Percentiles rank a stretch among this genome's conserved stretches.
Conservation (phyloP, 192 early-diverging fungal genomes). For the Coemansia sp. region DNA sequence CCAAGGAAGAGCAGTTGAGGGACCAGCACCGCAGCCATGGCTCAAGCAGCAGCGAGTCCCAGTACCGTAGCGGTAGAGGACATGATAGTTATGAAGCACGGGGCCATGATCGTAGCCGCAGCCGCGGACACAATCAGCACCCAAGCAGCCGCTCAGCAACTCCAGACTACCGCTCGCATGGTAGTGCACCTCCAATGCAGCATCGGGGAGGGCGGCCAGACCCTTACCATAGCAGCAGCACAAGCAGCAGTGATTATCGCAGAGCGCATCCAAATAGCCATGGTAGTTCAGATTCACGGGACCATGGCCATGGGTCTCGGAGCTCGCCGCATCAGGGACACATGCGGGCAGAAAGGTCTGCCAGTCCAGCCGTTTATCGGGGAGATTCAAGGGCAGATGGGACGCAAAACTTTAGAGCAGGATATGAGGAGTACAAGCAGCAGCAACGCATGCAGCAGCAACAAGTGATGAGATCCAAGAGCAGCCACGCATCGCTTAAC, state of each 20-base stretch:
- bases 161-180: constrained; percentile 18
- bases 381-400: constrained; percentile 8
- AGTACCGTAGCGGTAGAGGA: neutral
- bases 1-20: constrained; percentile 9
- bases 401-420: constrained; percentile 34
- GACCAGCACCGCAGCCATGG: neutral
- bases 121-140: constrained; percentile 19
- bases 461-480: constrained; percentile 27
- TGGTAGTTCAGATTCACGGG: constrained; percentile 22
- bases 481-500: constrained; percentile 14
- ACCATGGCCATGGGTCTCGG: constrained; percentile 1
- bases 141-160: constrained; percentile 16
- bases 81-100: neutral
- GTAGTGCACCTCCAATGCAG: constrained; percentile 11
- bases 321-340: constrained; percentile 6
- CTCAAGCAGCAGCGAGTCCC: neutral
- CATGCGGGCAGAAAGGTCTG: constrained; percentile 13
- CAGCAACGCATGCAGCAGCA: constrained; percentile 29
- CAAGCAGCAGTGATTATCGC: constrained; percentile 5
- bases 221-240: constrained; percentile 20
- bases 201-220: constrained; percentile 6
- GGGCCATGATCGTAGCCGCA: constrained; percentile 15
- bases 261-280: constrained; percentile 9
- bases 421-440: constrained; percentile 46
- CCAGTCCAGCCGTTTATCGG: constrained; percentile 17